Conservation (phyloP, 2,329 filamentous ascomycete species). For the Cordyceps farinosa region DNA sequence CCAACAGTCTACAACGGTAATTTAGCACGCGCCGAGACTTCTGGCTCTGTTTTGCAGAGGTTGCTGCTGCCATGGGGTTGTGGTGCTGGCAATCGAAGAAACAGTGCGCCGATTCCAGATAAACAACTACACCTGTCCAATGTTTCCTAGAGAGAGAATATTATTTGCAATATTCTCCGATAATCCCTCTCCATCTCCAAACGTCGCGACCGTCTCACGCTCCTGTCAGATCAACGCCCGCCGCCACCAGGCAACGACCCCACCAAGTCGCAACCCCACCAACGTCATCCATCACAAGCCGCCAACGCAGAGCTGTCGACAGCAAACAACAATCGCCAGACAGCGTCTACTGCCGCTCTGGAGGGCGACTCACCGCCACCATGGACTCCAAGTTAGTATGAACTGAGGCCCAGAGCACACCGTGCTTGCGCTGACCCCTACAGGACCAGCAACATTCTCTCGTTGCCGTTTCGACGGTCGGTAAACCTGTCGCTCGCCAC, state of each 20-base stretch:
- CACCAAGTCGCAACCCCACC: slow-evolving; percentile 14
- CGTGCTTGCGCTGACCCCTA: not conserved
- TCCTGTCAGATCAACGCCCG: not conserved
- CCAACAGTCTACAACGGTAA: not conserved
- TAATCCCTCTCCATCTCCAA: too few relatives aligned
- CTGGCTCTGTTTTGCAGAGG: too few relatives aligned
- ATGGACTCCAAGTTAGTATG: slow-evolving; percentile 17
- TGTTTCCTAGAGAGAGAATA: too few relatives aligned
- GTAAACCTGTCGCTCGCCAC: slow-evolving; percentile 72
- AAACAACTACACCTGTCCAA: too few relatives aligned
- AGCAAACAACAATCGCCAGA: slow-evolving; percentile 7
- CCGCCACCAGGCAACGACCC: not conserved
- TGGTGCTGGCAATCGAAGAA: too few relatives aligned
- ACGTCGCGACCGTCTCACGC: too few relatives aligned
- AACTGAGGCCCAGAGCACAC: too few relatives aligned
- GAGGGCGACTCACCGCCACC: not conserved
- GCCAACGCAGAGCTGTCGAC: not conserved
- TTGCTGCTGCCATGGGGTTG: too few relatives aligned
- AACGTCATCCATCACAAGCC: slow-evolving; percentile 15
- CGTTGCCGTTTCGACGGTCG: slow-evolving; percentile 84
- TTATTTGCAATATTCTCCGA: too few relatives aligned
- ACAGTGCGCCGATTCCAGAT: too few relatives aligned
- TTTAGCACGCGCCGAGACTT: too few relatives aligned
- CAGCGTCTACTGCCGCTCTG: slow-evolving; percentile 8
- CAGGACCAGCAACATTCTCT: slow-evolving; percentile 58